phyloP scores from a whole-genome alignment of 257 asterid species.

The Anisodus tanguticus region DNA sequence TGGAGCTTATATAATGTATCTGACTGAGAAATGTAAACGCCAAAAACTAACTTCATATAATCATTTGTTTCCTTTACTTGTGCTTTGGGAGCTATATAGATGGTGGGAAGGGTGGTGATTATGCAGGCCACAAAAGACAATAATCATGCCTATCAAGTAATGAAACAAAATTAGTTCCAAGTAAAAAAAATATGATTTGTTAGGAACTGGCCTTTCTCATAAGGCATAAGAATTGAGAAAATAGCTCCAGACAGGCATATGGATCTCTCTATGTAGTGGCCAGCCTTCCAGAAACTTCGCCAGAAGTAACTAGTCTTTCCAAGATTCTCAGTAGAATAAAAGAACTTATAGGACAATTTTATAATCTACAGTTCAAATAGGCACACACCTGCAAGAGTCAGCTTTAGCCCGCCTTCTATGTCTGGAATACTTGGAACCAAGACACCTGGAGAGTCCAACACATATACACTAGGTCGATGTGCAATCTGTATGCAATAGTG shows the following conservation, averaged over 20 bases:
- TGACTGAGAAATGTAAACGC: not conserved
- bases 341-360: not conserved
- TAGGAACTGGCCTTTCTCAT: too few species aligned
- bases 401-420: conserved; percentile 87
- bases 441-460: conserved; percentile 94
- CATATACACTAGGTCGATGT: conserved; percentile 88
- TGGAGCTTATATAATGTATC: not conserved
- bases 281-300: too few species aligned
- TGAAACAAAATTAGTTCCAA: not conserved
- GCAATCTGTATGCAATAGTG: conserved; percentile 60
- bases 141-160: not conserved
- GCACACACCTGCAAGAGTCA: conserved; percentile 81
- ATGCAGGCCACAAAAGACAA: not conserved
- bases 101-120: not conserved
- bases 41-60: not conserved
- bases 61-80: not conserved
- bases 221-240: too few species aligned
- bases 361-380: not conserved
- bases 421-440: conserved; percentile 91
- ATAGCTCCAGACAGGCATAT: too few species aligned
- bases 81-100: conserved; percentile 7
- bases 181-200: too few species aligned
- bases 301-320: not conserved
- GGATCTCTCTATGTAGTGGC: too few species aligned
- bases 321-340: not conserved